Percentiles rank a stretch among this genome's conserved stretches.
Evolutionary conservation across 352 stramenopile genomes (phyloP).

Genomic region (Globisporangium cylindrosporum): DNA sequence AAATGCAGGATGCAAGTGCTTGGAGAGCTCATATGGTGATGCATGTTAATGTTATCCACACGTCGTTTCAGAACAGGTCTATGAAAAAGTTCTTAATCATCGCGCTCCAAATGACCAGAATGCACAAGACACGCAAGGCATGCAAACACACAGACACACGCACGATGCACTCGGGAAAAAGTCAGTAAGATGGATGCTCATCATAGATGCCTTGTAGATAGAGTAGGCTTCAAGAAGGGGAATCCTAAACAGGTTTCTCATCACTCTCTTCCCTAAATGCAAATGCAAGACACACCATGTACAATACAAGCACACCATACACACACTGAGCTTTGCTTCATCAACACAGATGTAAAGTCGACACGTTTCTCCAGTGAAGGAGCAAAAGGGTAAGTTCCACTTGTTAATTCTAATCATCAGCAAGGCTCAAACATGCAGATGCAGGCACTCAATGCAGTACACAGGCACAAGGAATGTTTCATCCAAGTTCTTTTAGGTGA

Average conservation of each 20-base stretch:
- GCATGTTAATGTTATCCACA: conserved; percentile 87
- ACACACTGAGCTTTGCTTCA: conserved; percentile 56
- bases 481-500: conserved; percentile 59
- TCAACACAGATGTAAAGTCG: conserved; percentile 89
- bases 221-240: conserved; percentile 75
- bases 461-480: conserved; percentile 39
- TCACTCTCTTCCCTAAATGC: conserved; percentile 40
- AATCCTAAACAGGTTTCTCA: conserved; percentile 82
- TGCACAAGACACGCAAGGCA: background rate
- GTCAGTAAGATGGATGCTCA: conserved; percentile 65
- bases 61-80: conserved; percentile 87
- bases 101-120: conserved; percentile 24
- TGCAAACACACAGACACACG: background rate
- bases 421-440: conserved; percentile 17
- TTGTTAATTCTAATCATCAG: conserved; percentile 69
- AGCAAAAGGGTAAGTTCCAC: conserved; percentile 83
- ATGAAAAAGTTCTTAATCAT: conserved; percentile 85
- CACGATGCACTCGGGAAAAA: conserved; percentile 16
- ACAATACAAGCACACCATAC: conserved; percentile 18
- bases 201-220: conserved; percentile 60
- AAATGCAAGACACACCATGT: conserved; percentile 17
- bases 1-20: conserved; percentile 6
- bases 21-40: conserved; percentile 85
- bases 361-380: conserved; percentile 70
- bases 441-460: background rate